These are phyloP conservation scores for Talaromyces albobiverticillius DNA, from an alignment of 2,329 filamentous ascomycete species.

Conservation along the genomic window DNA sequence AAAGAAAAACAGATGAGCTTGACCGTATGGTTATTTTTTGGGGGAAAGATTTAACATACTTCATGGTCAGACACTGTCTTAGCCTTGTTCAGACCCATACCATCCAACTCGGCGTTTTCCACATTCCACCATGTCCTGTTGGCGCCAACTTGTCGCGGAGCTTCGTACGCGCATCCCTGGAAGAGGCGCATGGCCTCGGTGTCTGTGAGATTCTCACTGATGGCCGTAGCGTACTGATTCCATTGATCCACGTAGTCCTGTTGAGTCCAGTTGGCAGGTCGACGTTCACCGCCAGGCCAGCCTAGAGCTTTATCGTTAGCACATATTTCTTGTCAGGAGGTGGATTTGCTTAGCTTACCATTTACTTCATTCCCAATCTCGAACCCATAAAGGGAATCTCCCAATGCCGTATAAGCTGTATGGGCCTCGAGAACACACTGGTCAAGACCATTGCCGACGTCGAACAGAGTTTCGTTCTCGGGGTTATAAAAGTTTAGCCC, in stretches of 20 bases:
- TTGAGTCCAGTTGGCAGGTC: background rate
- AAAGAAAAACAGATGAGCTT: too few species aligned
- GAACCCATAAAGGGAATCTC: background rate
- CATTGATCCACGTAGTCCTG: background rate
- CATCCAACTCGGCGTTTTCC: background rate
- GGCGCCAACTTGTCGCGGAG: background rate
- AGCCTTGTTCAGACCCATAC: background rate
- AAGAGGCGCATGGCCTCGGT: background rate
- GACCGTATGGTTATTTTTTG: too few species aligned
- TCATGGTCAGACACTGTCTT: background rate
- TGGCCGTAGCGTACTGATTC: background rate
- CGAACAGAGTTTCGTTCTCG: background rate
- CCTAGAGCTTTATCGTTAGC: too few species aligned
- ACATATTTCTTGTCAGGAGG: too few species aligned
- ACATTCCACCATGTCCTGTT: background rate
- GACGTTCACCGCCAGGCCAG: background rate
- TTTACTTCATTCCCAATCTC: conserved; percentile 3
- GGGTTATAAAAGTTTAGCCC: background rate
- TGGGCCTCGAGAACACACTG: background rate
- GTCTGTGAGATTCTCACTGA: background rate
- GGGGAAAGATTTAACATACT: too few species aligned
- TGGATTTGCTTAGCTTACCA: too few species aligned
- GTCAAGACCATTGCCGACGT: background rate
- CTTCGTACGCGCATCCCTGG: background rate
- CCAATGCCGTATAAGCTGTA: background rate